phyloP scores from a whole-genome alignment of 2,329 filamentous ascomycete genomes.

The Trichoderma sp. region DNA sequence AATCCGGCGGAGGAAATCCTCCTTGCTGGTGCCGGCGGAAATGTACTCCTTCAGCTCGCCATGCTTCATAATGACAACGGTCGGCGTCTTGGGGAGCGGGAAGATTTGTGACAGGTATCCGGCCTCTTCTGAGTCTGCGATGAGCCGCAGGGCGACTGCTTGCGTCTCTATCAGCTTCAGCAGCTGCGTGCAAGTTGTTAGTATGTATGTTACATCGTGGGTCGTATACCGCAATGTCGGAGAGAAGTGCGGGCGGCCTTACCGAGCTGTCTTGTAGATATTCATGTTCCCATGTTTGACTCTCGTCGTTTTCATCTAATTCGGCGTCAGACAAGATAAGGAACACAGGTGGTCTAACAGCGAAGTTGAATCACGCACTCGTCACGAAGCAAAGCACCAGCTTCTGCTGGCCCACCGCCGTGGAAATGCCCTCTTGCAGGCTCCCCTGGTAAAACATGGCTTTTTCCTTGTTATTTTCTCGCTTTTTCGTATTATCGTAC shows the following conservation, averaged over 20 bases:
- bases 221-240: background rate
- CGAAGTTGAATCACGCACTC: conserved; percentile 44
- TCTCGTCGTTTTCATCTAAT: conserved; percentile 67
- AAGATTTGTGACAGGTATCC: conserved; percentile 80
- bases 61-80: conserved; percentile 75
- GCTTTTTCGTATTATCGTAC: background rate
- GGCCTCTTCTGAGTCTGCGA: conserved; percentile 74
- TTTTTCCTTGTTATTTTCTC: background rate
- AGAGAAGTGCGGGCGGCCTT: conserved; percentile 25
- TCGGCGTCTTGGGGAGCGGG: conserved; percentile 73
- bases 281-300: conserved; percentile 68
- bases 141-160: conserved; percentile 67
- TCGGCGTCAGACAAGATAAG: background rate
- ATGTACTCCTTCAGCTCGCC: conserved; percentile 77
- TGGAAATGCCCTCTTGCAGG: conserved; percentile 75
- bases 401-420: conserved; percentile 72
- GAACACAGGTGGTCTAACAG: background rate
- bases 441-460: conserved; percentile 79
- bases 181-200: conserved; percentile 42
- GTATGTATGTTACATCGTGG: background rate
- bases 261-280: conserved; percentile 60
- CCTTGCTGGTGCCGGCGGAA: conserved; percentile 58
- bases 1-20: conserved; percentile 59
- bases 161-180: conserved; percentile 55
- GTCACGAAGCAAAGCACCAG: conserved; percentile 82